Base-by-base conservation (phyloP, 345 rosid genomes). In the Acer yangbiense region DNA sequence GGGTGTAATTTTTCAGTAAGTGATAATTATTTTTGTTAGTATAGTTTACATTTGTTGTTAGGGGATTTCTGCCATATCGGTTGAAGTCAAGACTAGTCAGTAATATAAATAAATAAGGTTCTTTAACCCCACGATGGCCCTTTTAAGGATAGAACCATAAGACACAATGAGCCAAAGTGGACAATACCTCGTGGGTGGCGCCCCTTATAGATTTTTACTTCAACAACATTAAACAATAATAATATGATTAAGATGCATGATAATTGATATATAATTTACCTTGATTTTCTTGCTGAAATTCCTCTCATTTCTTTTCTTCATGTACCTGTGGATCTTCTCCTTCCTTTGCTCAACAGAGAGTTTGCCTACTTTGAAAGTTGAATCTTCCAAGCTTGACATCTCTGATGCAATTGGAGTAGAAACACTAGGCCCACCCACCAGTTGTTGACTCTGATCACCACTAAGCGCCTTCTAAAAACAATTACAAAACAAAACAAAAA, bases 201-300 rank as follows among this genome's bases (percentile, higher is more conserved):
- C 1, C 1, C 1, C 39, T 35, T 35, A 35, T 35, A 35, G 6
- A 4, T 35, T 35, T 35, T 35, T 35, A 35, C 6, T 35, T 35
- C 39, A 35, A 35, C 6, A 43, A 43, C 46, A 43, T 43, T 43
- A 43, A 46, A 46, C 50, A 46, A 46, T 69, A 13, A 2, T 11
- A 9, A 35, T 23, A 23, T 35, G 39, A 35, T 35, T 6, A 43
- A 43, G 11, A 43, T 8, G 46, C 46, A 43, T 43, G 46, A 43
- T 9, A 43, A 3, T 27, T 35, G 67, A 52, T 29, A 43, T 39
- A 57, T 68, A 11, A 21, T 20, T 23, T 57, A 92, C 99, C 97
- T 96, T 96, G 66, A 96, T 96, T 91, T 96, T 96, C 87, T 91
- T 96, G 95, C 90, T 85, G 91, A 96, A 96, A 72, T 96, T 96